Conservation (phyloP, 345 rosid genomes). For the Pistacia vera region DNA sequence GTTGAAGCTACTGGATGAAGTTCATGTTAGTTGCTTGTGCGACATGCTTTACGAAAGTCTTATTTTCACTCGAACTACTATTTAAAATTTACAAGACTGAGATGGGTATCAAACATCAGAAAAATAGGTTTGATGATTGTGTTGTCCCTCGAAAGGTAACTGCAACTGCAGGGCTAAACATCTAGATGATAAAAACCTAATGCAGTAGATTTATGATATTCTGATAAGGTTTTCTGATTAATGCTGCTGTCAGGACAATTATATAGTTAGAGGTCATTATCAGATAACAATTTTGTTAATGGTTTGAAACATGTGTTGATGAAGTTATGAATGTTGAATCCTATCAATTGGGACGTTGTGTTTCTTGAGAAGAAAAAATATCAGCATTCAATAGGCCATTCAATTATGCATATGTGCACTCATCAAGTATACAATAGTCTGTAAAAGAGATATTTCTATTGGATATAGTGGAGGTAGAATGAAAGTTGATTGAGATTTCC, state of each 20-base stretch:
- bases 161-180: slow-evolving; percentile 5
- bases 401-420: too few species aligned
- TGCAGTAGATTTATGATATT: background rate
- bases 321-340: background rate
- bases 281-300: background rate
- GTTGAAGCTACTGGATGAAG: slow-evolving; percentile 8
- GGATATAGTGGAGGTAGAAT: background rate
- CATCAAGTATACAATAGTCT: background rate
- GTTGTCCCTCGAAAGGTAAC: background rate
- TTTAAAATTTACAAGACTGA: background rate
- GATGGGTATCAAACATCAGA: background rate
- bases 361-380: background rate
- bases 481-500: background rate
- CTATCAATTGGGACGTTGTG: background rate
- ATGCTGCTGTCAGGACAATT: background rate
- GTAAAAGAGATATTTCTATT: background rate
- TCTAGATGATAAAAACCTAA: background rate
- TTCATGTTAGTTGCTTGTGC: background rate
- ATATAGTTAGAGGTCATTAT: background rate
- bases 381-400: too few species aligned
- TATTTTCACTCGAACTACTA: background rate
- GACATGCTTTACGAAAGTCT: background rate
- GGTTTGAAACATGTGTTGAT: background rate
- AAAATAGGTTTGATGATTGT: slow-evolving; percentile 3
- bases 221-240: background rate